Base-by-base conservation (phyloP, 1,284 basidiomycete genomes). In the Pseudozyma sp. region DNA sequence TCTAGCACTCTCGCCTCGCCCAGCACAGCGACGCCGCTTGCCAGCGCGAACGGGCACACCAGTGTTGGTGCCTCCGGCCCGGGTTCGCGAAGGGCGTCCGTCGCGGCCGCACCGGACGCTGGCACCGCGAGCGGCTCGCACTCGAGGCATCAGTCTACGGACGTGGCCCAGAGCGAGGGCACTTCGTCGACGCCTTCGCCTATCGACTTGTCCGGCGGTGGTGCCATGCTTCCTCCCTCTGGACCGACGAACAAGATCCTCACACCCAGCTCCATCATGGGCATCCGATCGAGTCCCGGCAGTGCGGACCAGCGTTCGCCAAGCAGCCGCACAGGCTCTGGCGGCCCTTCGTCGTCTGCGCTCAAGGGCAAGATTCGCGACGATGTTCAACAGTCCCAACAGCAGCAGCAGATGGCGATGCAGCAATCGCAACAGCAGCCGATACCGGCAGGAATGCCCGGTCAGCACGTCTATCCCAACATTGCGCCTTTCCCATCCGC, bases 231-330 rank as follows among this genome's bases (percentile, higher is more conserved):
- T n/a, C 77, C 75, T 13, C 73, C 80, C 5, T 44, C 71, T 1
- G 47, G 60, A 0, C 64, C 71, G 3, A 53, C 61, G 13, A 59
- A 62, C 37, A 81, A 79, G 60, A 79, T 81, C 5, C 54, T 83
- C 14, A 84, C 82, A 29, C 82, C 82, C 0, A 75, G 78, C 7
- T 70, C 79, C 4, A 70, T 84, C 47, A 84, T 84, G 81, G 82
- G 82, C 47, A 78, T 84, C 34, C 61, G 71, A 17, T 59, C 54
- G 9, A 61, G 56, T 30, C 60, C 64, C 4, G 39, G 56, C n/a
- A 50, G 47, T 35, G 49, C 29, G 17, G 66, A 62, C 16, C 54
- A 57, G 59, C 43, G 57, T 9, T 63, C 69, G 30, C 64, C 62
- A 5, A 63, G 52, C 52, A 58, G 30, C 19, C 47, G 46, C 46